Conservation (phyloP, 2,329 filamentous ascomycete genomes). For the Colletotrichum truncatum region DNA sequence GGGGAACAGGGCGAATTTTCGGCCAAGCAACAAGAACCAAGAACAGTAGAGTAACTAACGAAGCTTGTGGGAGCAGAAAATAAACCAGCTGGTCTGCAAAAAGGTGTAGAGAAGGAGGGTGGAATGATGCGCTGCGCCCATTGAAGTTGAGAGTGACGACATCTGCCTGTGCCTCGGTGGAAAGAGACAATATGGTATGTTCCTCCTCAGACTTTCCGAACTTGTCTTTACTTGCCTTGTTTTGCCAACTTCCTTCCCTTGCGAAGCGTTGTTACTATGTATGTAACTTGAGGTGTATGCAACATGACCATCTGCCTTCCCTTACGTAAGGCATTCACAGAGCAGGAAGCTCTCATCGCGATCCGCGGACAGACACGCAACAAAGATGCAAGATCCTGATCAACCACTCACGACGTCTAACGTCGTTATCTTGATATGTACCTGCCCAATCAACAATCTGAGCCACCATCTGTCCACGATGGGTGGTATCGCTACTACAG, state of each 20-base stretch:
- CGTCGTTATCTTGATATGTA: background rate
- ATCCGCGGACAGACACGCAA: background rate
- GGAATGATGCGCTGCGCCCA: background rate
- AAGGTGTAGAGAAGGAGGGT: background rate
- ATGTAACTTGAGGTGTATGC: no score
- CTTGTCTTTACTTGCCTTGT: background rate
- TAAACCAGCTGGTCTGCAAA: background rate
- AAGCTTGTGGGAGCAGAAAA: background rate
- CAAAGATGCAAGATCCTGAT: constrained; percentile 8
- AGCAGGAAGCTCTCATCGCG: background rate
- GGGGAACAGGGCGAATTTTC: background rate
- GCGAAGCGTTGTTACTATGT: no score
- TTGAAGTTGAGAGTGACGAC: background rate
- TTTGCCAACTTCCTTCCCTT: background rate
- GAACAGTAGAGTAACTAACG: background rate
- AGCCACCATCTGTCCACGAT: background rate
- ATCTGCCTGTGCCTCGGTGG: background rate
- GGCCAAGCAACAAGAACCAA: background rate
- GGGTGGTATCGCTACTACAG: constrained; percentile 6
- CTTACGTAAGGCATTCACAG: constrained; percentile 1
- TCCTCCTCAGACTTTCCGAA: background rate
- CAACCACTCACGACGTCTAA: background rate
- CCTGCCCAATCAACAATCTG: background rate
- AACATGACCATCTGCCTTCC: no score
- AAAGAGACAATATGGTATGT: background rate